Conservation (phyloP, 306 rosid species). For the Cucurbita maxima region DNA sequence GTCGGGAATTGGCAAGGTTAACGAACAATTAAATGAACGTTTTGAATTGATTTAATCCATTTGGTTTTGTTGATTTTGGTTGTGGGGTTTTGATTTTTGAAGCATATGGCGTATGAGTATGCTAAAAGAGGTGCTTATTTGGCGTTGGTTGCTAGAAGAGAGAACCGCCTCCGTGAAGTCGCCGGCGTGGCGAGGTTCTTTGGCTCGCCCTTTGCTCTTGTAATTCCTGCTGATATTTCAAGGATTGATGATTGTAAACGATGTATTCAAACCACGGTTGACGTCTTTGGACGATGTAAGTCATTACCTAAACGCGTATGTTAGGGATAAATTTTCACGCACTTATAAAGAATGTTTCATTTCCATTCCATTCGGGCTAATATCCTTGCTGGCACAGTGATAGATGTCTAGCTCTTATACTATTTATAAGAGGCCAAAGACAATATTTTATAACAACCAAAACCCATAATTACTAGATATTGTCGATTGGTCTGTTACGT, state of each 20-base stretch:
- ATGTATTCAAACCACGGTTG: slow-evolving; percentile 33
- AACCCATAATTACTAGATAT: too few species aligned
- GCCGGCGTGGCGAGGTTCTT: slow-evolving; percentile 19
- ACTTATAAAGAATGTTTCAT: too few species aligned
- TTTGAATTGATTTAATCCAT: background rate
- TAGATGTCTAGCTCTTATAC: too few species aligned
- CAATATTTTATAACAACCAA: too few species aligned
- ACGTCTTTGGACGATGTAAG: slow-evolving; percentile 39
- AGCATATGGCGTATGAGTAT: slow-evolving; percentile 67
- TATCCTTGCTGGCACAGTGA: too few species aligned
- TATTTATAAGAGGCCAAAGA: too few species aligned
- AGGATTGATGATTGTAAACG: slow-evolving; percentile 32
- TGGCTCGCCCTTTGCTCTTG: slow-evolving; percentile 47
- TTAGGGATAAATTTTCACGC: too few species aligned
- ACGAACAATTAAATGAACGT: background rate
- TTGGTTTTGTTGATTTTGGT: background rate
- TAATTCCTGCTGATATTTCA: slow-evolving; percentile 46
- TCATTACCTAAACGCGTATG: too few species aligned
- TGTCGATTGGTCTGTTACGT: too few species aligned
- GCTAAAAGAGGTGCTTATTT: slow-evolving; percentile 46
- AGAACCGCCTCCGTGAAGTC: slow-evolving; percentile 28
- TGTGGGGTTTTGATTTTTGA: background rate
- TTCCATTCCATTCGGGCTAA: too few species aligned
- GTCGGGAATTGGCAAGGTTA: slow-evolving; percentile 48
- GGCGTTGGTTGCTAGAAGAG: slow-evolving; percentile 41